Percentiles rank a stretch among this genome's conserved stretches.
These are phyloP conservation scores for Boletus vinaceobasis DNA, from an alignment of 768 basidiomycete species.

Conservation along the genomic window DNA sequence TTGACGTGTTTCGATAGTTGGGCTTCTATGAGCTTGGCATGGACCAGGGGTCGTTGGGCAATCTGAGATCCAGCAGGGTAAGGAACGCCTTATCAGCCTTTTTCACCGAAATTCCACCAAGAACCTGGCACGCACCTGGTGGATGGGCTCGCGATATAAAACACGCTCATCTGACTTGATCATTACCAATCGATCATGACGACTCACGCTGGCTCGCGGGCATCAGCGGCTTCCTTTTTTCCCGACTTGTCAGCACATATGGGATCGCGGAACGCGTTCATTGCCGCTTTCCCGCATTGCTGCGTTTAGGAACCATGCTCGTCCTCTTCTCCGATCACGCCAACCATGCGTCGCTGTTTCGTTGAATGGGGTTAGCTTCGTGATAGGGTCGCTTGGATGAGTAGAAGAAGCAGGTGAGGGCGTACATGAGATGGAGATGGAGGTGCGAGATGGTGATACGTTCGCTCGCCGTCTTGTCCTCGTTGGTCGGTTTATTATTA, in stretches of 20 bases:
- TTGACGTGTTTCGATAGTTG: slow-evolving; percentile 24
- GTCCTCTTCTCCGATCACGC: slow-evolving; percentile 16
- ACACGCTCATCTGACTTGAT: slow-evolving; percentile 21
- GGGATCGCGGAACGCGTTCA: slow-evolving; percentile 22
- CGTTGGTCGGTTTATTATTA: neutral
- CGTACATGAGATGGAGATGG: slow-evolving; percentile 2
- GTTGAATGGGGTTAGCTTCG: slow-evolving; percentile 14
- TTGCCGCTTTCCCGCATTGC: slow-evolving; percentile 23
- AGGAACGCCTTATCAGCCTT: slow-evolving; percentile 28
- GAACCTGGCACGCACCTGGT: slow-evolving; percentile 3
- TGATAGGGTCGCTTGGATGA: slow-evolving; percentile 10
- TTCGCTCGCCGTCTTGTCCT: neutral
- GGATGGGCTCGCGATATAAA: slow-evolving; percentile 5
- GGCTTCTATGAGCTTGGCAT: slow-evolving; percentile 16
- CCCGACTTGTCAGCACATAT: neutral
- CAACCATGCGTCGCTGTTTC: slow-evolving; percentile 10
- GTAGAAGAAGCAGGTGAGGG: neutral
- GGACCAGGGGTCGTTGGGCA: slow-evolving; percentile 12
- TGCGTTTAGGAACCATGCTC: slow-evolving; percentile 2
- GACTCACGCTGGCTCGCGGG: slow-evolving; percentile 3
- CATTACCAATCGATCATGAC: slow-evolving; percentile 22
- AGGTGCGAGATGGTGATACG: neutral
- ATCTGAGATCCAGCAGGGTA: slow-evolving; percentile 27
- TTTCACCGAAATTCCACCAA: slow-evolving; percentile 22
- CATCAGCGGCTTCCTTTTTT: slow-evolving; percentile 6